phyloP scores from a whole-genome alignment of 768 basidiomycete genomes.

The Solioccasus polychromus region DNA sequence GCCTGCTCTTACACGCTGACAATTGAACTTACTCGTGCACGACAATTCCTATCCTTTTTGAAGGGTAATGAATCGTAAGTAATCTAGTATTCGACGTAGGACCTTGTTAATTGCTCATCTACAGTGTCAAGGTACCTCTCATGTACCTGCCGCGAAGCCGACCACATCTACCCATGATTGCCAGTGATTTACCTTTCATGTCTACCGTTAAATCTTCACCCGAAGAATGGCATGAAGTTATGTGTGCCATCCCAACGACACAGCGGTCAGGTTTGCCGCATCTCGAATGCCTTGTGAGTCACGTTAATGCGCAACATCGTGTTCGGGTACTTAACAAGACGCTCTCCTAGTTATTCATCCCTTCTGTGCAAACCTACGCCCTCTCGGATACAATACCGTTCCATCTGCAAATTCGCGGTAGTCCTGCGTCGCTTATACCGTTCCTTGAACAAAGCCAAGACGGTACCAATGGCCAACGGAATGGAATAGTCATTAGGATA shows the following conservation, averaged over 20 bases:
- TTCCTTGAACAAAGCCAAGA: constrained; percentile 35
- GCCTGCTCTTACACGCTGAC: constrained; percentile 46
- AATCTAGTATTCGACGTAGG: background rate
- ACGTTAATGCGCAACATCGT: background rate
- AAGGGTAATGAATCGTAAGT: constrained; percentile 46
- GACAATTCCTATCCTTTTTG: constrained; percentile 43
- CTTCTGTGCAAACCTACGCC: constrained; percentile 52
- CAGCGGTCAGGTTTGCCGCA: constrained; percentile 34
- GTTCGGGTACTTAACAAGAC: background rate
- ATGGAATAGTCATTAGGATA: constrained; percentile 39
- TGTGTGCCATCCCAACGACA: constrained; percentile 41
- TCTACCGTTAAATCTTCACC: constrained; percentile 58
- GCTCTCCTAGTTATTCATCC: constrained; percentile 62
- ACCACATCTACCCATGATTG: constrained; percentile 52
- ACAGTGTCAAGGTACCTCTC: constrained; percentile 49
- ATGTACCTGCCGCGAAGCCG: constrained; percentile 52
- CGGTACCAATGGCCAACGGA: constrained; percentile 1
- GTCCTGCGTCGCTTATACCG: constrained; percentile 41
- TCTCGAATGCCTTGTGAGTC: constrained; percentile 51
- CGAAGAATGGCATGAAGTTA: constrained; percentile 63
- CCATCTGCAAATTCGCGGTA: constrained; percentile 58
- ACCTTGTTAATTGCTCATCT: background rate
- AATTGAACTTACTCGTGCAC: constrained; percentile 39
- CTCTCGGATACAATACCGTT: constrained; percentile 58
- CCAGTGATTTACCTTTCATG: constrained; percentile 45